These are phyloP conservation scores for Debaryomyces psychrophilus DNA, from an alignment of 1,139 yeast species.

Conservation along the genomic window DNA sequence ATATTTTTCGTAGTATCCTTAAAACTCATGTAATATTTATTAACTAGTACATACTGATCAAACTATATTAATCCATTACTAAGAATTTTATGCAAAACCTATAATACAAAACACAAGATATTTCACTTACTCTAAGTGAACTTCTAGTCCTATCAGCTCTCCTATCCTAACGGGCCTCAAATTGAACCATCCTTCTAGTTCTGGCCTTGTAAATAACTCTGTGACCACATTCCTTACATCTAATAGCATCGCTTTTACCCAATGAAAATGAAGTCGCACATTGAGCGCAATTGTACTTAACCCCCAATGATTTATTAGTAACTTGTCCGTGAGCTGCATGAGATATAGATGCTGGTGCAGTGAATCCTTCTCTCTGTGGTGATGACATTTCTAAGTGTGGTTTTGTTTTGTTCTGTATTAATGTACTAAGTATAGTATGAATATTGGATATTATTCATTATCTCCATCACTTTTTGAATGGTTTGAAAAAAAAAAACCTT, in stretches of 20 bases:
- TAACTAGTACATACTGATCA: constrained; percentile 1
- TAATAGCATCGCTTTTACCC: constrained; percentile 92
- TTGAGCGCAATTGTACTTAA: constrained; percentile 93
- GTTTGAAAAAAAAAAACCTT: constrained; percentile 1
- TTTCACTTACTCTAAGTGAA: background rate
- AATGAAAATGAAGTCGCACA: constrained; percentile 90
- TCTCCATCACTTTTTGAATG: background rate
- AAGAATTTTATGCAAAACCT: constrained; percentile 6
- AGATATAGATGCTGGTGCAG: constrained; percentile 80
- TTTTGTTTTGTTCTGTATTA: background rate
- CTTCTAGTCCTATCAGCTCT: background rate
- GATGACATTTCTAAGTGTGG: constrained; percentile 45
- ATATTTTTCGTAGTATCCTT: background rate
- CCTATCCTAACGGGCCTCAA: constrained; percentile 45
- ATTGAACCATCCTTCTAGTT: constrained; percentile 89
- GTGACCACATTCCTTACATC: constrained; percentile 98
- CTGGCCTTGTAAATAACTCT: constrained; percentile 96
- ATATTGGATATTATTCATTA: background rate
- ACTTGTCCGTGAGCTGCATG: constrained; percentile 59
- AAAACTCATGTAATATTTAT: constrained; percentile 1
- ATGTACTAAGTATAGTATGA: background rate
- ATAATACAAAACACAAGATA: constrained; percentile 8
- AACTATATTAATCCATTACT: constrained; percentile 2
- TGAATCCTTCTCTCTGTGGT: constrained; percentile 88
- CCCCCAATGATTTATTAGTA: constrained; percentile 78